phyloP scores from a whole-genome alignment of 768 basidiomycete species.

The Suillus spraguei region DNA sequence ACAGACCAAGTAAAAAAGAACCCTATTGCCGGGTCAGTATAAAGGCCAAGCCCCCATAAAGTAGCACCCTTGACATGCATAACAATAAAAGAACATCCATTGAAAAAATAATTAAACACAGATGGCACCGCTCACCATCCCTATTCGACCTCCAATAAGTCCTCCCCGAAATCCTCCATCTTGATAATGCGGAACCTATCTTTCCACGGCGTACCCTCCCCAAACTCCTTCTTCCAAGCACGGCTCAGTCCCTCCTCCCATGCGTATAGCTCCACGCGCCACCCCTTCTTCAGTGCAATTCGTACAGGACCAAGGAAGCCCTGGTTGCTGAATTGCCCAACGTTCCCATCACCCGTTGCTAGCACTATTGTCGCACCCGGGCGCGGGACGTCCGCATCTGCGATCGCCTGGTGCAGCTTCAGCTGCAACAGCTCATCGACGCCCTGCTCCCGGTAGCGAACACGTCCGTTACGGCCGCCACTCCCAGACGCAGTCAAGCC shows the following conservation, averaged over 20 bases:
- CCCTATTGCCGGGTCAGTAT: background rate
- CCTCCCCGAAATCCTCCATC: conserved; percentile 68
- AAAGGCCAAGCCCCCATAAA: background rate
- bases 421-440: conserved; percentile 95
- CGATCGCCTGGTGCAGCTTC: conserved; percentile 87
- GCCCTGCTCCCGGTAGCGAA: conserved; percentile 85
- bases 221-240: conserved; percentile 77
- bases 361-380: conserved; percentile 79
- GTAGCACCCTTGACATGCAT: background rate
- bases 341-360: conserved; percentile 93
- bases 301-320: conserved; percentile 90
- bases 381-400: conserved; percentile 66
- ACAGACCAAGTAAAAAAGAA: background rate
- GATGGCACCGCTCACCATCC: conserved; percentile 17
- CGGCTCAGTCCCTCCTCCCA: conserved; percentile 86
- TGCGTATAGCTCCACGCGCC: conserved; percentile 93
- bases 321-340: conserved; percentile 90
- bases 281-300: conserved; percentile 84
- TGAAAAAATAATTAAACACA: background rate
- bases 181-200: conserved; percentile 56
- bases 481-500: conserved; percentile 17
- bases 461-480: conserved; percentile 33
- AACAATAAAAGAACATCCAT: conserved; percentile 6
- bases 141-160: conserved; percentile 50
- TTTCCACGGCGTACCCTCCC: conserved; percentile 45